Conservation (phyloP, 495 filamentous ascomycete species). For the Penicillium soppii region DNA sequence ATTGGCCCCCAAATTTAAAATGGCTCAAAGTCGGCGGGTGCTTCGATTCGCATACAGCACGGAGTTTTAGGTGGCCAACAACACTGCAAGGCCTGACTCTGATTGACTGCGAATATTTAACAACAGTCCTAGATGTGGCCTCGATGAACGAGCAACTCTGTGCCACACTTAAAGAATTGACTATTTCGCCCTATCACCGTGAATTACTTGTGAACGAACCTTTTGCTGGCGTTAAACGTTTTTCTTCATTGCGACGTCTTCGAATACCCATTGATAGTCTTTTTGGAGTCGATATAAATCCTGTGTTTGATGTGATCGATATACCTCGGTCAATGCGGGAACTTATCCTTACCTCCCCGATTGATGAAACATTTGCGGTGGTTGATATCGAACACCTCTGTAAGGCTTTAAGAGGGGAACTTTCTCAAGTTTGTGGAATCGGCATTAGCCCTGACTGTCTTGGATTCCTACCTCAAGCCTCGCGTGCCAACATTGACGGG, state of each 20-base stretch:
- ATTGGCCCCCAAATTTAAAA: constrained; percentile 30
- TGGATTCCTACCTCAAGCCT: neutral
- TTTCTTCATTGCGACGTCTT: neutral
- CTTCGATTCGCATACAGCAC: constrained; percentile 19
- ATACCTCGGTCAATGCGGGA: neutral
- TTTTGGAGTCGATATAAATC: neutral
- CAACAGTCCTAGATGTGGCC: neutral
- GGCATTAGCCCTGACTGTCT: constrained; percentile 3
- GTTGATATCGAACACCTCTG: constrained; percentile 1
- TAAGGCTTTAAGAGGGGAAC: neutral
- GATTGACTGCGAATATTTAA: constrained; percentile 27
- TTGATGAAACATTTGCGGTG: neutral
- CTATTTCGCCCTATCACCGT: neutral
- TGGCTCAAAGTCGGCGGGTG: constrained; percentile 28
- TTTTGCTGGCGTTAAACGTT: neutral
- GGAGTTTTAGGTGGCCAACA: constrained; percentile 30
- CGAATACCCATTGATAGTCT: constrained; percentile 6
- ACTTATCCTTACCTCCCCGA: neutral
- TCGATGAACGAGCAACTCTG: constrained; percentile 9
- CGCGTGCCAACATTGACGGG: constrained; percentile 1
- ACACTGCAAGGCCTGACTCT: constrained; percentile 26
- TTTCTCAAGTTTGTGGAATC: constrained; percentile 2
- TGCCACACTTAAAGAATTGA: neutral
- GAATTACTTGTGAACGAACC: neutral
- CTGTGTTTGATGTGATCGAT: neutral